Evolutionary conservation across 371 early-diverging fungal species (phyloP), one percentile per base, ranked within the genome.

Genomic region (Catenaria anguillulae): DNA sequence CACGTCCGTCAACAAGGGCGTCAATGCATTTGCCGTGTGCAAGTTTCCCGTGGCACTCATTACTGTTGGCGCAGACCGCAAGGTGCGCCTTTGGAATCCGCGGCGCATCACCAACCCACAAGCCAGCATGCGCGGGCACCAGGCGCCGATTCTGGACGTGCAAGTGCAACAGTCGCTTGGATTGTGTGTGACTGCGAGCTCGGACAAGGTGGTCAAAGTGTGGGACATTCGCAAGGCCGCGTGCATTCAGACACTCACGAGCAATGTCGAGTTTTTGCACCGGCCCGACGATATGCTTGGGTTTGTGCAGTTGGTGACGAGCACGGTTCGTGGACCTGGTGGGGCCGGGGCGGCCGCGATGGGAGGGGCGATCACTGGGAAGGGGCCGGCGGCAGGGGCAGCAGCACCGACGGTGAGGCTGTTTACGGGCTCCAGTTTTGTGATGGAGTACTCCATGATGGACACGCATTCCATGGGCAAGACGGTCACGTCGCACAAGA

Each of bases 61-160:
- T n/a, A 76, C 76, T 0, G 52, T 50, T 23, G 52, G 52, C 29
- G 52, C 52, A 2, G 52, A 50, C 31, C 52, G 52, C 26, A 50
- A 50, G 19, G 52, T 50, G 26, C 77, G 80, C 6, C 64, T 79
- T 24, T 79, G 80, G 80, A 79, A 78, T 58, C 80, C 80, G 29
- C 77, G 78, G 34, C 76, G 77, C 0, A 65, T 79, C 33, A 73
- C 76, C 6, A 79, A 79, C 62, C 78, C 78, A 0, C 77, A 78
- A 17, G 80, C 77, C 12, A 72, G 64, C 36, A 60, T 79, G 48
- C 55, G 64, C 17, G 80, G 80, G 0, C 80, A 79, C 61, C 74
- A 68, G 64, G 65, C 76, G 26, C 67, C 67, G 17, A 75, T 79
- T 55, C 61, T 67, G 12, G 69, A 64, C 50, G 66, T 79, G 26